Base-by-base conservation (phyloP, 495 filamentous ascomycete genomes). In the Tuber brumale region DNA sequence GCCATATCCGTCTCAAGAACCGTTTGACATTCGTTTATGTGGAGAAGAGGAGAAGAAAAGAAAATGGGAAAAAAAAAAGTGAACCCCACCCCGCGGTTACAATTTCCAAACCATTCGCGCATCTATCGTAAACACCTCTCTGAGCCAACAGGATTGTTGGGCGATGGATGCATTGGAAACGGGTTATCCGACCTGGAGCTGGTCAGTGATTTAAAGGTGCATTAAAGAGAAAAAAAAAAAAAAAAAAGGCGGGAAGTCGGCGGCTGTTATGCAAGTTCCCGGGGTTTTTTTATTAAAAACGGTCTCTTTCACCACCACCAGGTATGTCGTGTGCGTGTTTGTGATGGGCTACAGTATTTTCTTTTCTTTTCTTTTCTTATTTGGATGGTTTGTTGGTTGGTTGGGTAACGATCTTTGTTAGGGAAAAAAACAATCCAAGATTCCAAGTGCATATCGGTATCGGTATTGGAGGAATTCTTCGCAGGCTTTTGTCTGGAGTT, bases 1-100 rank as follows among this genome's bases (percentile, higher is more conserved):
- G 74, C 73, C 42, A 18, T 44, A 23, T 66, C 46, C 70, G 77
- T 80, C 72, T 79, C 76, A 79, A 71, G 70, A 79, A 14, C 23
- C 12, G 76, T 80, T 80, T 80, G 78, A 75, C 69, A n/a, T 48
- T 74, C 57, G 14, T 61, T 31, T 14, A 12, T 66, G 57, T 10
- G 14, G 27, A 31, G 14, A 5, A 31, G n/a, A n/a, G n/a, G n/a
- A n/a, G n/a, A 9, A 14, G n/a, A 48, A 48, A 39, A 39, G 1
- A 0, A 39, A 39, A 39, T 39, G 5, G 37, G 5, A 4, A 39
- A 27, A 10, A 61, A 14, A 57, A 61, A 61, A 61, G 51, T 10
- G 51, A 27, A n/a, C 10, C 10, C 51, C 51, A 61, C 21, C 21
- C 46, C n/a, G n/a, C 57, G 57, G 57, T 61, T 31, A 31, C 51